Percentiles rank a stretch among this genome's conserved stretches.
Conservation (phyloP, 305 asterid species). For the Euphrasia arctica region DNA sequence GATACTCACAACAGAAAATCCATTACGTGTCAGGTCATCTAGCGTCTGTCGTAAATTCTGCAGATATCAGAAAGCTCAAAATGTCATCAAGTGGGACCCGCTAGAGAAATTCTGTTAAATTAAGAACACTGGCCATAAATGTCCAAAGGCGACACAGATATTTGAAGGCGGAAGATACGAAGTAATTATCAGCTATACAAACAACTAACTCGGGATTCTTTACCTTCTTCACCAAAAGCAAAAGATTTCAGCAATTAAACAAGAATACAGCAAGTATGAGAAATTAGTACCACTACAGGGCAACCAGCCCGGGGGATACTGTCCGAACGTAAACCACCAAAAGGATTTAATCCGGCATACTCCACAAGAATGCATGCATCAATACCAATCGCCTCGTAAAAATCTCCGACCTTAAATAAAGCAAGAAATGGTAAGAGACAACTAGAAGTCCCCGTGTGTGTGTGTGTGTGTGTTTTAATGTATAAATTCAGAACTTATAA, state of each 20-base stretch:
- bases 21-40: constrained; percentile 94
- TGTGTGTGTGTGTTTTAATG: too few relatives aligned
- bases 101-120: neutral
- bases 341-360: constrained; percentile 98
- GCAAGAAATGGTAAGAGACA: constrained; percentile 20
- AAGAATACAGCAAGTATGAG: neutral
- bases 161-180: constrained; percentile 7
- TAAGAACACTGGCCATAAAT: neutral
- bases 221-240: constrained; percentile 11
- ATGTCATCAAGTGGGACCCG: constrained; percentile 24
- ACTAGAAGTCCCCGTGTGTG: too few relatives aligned
- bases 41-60: constrained; percentile 95
- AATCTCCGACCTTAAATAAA: constrained; percentile 81
- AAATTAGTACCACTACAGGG: constrained; percentile 80
- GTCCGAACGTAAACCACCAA: constrained; percentile 91
- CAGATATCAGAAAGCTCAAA: constrained; percentile 25
- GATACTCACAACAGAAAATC: constrained; percentile 93
- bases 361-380: constrained; percentile 99
- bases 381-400: constrained; percentile 91
- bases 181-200: neutral
- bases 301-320: constrained; percentile 98
- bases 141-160: constrained; percentile 1
- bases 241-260: constrained; percentile 1
- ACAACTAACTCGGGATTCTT: constrained; percentile 12
- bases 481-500: too few relatives aligned